These are phyloP conservation scores for Talaromyces marneffei DNA, from an alignment of 2,329 filamentous ascomycete genomes.

Conservation along the genomic window DNA sequence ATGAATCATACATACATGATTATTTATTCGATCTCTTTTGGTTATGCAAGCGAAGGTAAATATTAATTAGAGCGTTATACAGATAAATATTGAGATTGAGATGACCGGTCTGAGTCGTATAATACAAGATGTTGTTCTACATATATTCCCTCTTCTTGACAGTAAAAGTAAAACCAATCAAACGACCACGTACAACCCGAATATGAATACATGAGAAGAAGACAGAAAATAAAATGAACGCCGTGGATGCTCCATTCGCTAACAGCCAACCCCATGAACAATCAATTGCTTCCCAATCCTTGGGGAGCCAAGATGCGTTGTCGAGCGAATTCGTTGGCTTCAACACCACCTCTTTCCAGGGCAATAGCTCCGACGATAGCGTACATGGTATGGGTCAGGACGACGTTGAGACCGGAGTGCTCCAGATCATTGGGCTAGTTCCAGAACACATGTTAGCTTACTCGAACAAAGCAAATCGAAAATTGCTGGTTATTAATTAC, in stretches of 20 bases:
- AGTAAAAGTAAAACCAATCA: neutral
- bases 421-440: slow-evolving; percentile 59
- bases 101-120: slow-evolving; percentile 7
- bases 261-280: neutral
- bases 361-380: slow-evolving; percentile 83
- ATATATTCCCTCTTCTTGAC: neutral
- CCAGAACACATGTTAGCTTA: slow-evolving; percentile 1
- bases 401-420: slow-evolving; percentile 65
- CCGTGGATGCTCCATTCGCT: slow-evolving; percentile 28
- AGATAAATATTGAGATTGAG: slow-evolving; percentile 16
- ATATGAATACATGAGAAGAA: slow-evolving; percentile 15
- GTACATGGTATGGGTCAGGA: slow-evolving; percentile 72
- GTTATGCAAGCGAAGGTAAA: neutral
- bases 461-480: slow-evolving; percentile 23
- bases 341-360: slow-evolving; percentile 76
- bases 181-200: slow-evolving; percentile 8
- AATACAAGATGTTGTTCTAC: slow-evolving; percentile 12
- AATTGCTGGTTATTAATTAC: slow-evolving; percentile 42
- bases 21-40: slow-evolving; percentile 14
- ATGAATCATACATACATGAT: slow-evolving; percentile 67
- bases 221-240: slow-evolving; percentile 22
- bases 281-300: slow-evolving; percentile 26
- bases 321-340: slow-evolving; percentile 67
- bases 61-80: neutral
- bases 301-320: slow-evolving; percentile 64